Conservation (phyloP, 768 basidiomycete genomes). For the Crassisporium funariophilum region DNA sequence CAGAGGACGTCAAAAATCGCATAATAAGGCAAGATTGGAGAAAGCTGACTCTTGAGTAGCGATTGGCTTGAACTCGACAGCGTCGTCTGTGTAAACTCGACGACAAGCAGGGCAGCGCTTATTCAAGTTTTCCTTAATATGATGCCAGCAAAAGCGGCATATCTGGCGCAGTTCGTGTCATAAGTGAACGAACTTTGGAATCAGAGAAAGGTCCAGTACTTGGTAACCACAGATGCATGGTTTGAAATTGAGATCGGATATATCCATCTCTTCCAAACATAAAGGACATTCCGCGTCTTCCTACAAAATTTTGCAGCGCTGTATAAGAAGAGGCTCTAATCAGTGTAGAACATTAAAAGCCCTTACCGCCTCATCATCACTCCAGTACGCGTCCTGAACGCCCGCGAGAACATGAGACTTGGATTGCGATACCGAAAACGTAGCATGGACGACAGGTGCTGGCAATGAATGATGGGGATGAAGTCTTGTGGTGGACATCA, state of each 20-base stretch:
- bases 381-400: conserved; percentile 96
- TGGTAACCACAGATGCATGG: conserved; percentile 99
- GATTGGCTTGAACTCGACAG: conserved; percentile 93
- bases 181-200: conserved; percentile 2
- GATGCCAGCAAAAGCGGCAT: conserved; percentile 99
- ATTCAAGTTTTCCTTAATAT: conserved; percentile 95
- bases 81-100: conserved; percentile 88
- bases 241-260: conserved; percentile 98
- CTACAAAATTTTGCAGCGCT: conserved; percentile 42
- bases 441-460: conserved; percentile 72
- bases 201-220: conserved; percentile 41
- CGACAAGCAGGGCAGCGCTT: conserved; percentile 96
- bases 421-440: conserved; percentile 72
- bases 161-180: conserved; percentile 57
- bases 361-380: conserved; percentile 84
- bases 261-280: conserved; percentile 98
- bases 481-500: conserved; percentile 55
- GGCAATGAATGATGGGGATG: conserved; percentile 68
- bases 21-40: background rate
- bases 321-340: conserved; percentile 8
- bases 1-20: conserved; percentile 16
- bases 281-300: conserved; percentile 98
- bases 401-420: conserved; percentile 87
- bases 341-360: conserved; percentile 10
- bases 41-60: conserved; percentile 88